Evolutionary conservation across 2,329 filamentous ascomycete species (phyloP), one percentile per base, ranked within the genome.

Genomic region (Fragosphaeria purpurea): DNA sequence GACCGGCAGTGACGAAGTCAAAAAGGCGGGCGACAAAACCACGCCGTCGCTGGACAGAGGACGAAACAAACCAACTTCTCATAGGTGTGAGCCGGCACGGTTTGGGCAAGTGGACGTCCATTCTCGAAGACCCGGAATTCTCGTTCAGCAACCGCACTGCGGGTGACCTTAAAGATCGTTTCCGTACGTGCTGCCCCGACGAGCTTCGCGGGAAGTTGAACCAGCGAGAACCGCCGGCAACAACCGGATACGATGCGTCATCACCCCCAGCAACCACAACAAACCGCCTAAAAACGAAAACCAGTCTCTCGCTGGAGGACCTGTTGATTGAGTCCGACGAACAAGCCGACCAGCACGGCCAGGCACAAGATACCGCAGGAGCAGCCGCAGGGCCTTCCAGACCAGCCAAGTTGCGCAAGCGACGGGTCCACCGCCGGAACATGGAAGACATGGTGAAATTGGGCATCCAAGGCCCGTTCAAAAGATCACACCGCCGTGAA

Each of bases 141-240:
- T 70, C 63, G 9, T 84, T 84, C 65, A 79, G 82, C 57, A 72
- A 71, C 12, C 74, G 81, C 52, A 77, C 75, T 2, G 77, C 79
- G 4, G 78, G 78, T 7, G 80, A 84, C 58, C 62, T 84, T 47
- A 84, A 84, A 61, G 80, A 84, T 61, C 71, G 81, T 10, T 84
- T 83, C 59, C 72, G 80, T 46, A 84, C 80, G 4, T 83, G 80
- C 60, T 83, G 80, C 54, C 80, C 80, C 0, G 72, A 74, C 37
- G 80, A 83, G 61, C 68, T 83, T 39, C 73, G 76, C 45, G 66
- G 66, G 31, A 70, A 68, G 31, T 50, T 61, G 12, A 56, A 52
- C 9, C 69, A 63, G 46, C 56, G 22, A n/a, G 51, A 53, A 9
- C 33, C 43, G 11, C 43, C 47, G 2, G 45, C 51, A 4, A 46